These are phyloP conservation scores for Kwoniella botswanensis DNA, from an alignment of 768 basidiomycete genomes.

Conservation along the genomic window DNA sequence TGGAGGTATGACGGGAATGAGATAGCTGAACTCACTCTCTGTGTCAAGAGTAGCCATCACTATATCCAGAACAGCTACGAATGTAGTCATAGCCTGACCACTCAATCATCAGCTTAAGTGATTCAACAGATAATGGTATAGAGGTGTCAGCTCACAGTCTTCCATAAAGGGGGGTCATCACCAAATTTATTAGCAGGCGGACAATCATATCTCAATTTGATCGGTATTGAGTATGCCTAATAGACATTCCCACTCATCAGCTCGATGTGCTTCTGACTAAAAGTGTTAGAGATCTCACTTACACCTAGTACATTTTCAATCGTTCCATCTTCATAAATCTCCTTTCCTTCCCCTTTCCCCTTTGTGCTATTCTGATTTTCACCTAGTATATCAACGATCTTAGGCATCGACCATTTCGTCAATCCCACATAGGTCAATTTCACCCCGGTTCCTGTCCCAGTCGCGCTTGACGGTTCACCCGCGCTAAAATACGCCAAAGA, in stretches of 20 bases:
- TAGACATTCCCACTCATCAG: neutral
- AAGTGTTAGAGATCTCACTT: slow-evolving; percentile 41
- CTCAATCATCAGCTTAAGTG: slow-evolving; percentile 66
- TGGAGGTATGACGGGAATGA: neutral
- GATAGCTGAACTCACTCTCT: slow-evolving; percentile 17
- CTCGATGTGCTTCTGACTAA: no score
- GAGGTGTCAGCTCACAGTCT: slow-evolving; percentile 72
- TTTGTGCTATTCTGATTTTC: slow-evolving; percentile 44
- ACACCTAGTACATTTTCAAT: slow-evolving; percentile 82
- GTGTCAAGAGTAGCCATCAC: slow-evolving; percentile 56
- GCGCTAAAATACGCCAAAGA: slow-evolving; percentile 86
- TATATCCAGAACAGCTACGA: slow-evolving; percentile 62
- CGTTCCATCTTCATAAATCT: slow-evolving; percentile 80
- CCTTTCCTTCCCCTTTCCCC: slow-evolving; percentile 66
- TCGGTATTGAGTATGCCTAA: slow-evolving; percentile 84
- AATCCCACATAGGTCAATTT: slow-evolving; percentile 87
- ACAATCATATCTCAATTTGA: slow-evolving; percentile 94
- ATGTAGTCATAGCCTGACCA: slow-evolving; percentile 25
- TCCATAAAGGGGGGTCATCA: slow-evolving; percentile 88
- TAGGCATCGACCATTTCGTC: slow-evolving; percentile 85
- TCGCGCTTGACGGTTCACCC: slow-evolving; percentile 62
- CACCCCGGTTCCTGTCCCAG: slow-evolving; percentile 48
- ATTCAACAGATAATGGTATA: neutral
- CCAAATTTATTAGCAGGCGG: slow-evolving; percentile 86
- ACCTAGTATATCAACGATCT: slow-evolving; percentile 73